phyloP scores from a whole-genome alignment of 495 filamentous ascomycete genomes.

The Xylaria curta region DNA sequence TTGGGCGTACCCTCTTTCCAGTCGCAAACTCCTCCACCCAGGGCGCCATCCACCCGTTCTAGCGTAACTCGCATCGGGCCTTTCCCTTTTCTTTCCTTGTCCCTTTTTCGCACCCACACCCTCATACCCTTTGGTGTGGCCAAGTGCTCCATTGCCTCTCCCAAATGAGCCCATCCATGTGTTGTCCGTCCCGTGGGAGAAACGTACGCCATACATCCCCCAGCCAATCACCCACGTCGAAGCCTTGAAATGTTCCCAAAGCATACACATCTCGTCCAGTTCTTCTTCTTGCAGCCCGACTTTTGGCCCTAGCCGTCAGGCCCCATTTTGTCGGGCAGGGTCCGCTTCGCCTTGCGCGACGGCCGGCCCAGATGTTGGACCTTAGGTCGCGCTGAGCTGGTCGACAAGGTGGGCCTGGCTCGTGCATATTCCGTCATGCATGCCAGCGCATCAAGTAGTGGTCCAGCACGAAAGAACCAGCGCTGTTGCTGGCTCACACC shows the following conservation, averaged over 20 bases:
- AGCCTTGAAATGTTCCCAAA: conserved; percentile 37
- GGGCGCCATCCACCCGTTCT: conserved; percentile 42
- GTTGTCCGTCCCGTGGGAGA: conserved; percentile 38
- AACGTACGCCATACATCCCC: conserved; percentile 36
- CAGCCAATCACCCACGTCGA: conserved; percentile 39
- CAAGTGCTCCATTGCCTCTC: conserved; percentile 33
- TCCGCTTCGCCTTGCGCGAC: conserved; percentile 42
- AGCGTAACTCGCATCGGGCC: conserved; percentile 43
- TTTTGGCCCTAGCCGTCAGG: conserved; percentile 32
- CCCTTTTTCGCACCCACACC: conserved; percentile 42
- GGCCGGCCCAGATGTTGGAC: conserved; percentile 41
- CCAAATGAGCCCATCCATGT: conserved; percentile 39
- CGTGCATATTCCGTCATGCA: conserved; percentile 65
- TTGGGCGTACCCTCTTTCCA: conserved; percentile 39
- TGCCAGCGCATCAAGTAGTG: conserved; percentile 63
- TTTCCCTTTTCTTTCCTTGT: conserved; percentile 43
- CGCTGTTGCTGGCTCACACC: conserved; percentile 43
- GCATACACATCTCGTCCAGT: conserved; percentile 22
- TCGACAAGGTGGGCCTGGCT: conserved; percentile 55
- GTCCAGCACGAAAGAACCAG: conserved; percentile 52
- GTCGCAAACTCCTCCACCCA: conserved; percentile 42
- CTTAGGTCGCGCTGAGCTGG: conserved; percentile 43
- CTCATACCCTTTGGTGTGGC: conserved; percentile 35
- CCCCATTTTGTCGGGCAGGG: conserved; percentile 39
- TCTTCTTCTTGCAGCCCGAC: conserved; percentile 25